phyloP scores from a whole-genome alignment of 768 basidiomycete species.

The Glaciozyma antarctica region DNA sequence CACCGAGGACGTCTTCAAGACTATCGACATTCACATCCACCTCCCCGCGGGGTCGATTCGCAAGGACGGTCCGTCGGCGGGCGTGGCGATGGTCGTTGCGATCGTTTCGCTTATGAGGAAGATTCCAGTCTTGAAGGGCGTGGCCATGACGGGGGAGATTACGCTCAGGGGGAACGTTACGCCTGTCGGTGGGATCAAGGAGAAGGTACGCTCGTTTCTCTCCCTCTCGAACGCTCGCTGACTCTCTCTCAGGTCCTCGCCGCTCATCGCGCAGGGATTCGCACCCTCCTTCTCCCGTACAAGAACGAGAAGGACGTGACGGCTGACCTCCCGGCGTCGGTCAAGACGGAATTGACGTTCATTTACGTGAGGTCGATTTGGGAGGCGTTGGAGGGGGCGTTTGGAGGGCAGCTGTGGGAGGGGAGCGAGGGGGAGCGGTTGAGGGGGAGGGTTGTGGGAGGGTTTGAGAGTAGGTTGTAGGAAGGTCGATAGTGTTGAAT shows the following conservation, averaged over 20 bases:
- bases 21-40: conserved; percentile 73
- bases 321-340: conserved; percentile 66
- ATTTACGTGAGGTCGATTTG: conserved; percentile 68
- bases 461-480: neutral
- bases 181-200: conserved; percentile 43
- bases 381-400: conserved; percentile 74
- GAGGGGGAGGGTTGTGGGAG: neutral
- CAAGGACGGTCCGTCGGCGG: conserved; percentile 89
- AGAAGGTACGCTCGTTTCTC: conserved; percentile 15
- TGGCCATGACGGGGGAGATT: conserved; percentile 88
- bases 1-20: conserved; percentile 46
- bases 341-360: conserved; percentile 66
- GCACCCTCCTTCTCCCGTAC: conserved; percentile 72
- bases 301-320: conserved; percentile 80
- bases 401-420: conserved; percentile 35
- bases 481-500: neutral
- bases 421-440: neutral
- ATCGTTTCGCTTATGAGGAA: conserved; percentile 58
- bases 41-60: conserved; percentile 81
- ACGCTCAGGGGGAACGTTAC: conserved; percentile 73
- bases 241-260: conserved; percentile 52
- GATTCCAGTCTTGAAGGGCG: neutral
- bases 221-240: neutral
- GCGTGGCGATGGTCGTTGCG: conserved; percentile 79
- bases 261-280: conserved; percentile 75